phyloP scores from a whole-genome alignment of 768 basidiomycete species.

The Termitomyces sp. region DNA sequence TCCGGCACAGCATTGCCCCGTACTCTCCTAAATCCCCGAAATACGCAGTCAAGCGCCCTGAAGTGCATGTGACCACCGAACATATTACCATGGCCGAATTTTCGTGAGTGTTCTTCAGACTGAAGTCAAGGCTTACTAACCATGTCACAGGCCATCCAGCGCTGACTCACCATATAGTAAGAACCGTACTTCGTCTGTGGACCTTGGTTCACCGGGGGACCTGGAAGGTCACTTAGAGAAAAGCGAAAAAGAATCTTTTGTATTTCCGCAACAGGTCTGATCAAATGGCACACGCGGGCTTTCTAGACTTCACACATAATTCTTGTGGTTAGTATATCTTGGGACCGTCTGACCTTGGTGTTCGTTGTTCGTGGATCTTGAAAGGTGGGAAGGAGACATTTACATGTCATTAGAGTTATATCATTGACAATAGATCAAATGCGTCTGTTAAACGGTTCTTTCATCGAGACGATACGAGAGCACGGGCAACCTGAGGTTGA shows the following conservation, averaged over 20 bases:
- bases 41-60: conserved; percentile 30
- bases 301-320: neutral
- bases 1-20: conserved; percentile 24
- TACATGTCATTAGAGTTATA: neutral
- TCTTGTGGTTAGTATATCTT: neutral
- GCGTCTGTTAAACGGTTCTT: conserved; percentile 1
- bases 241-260: conserved; percentile 19
- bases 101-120: conserved; percentile 28
- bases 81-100: conserved; percentile 58
- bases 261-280: conserved; percentile 17
- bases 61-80: conserved; percentile 56
- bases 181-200: conserved; percentile 20
- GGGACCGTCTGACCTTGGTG: neutral
- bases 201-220: conserved; percentile 23
- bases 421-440: neutral
- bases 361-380: neutral
- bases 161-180: conserved; percentile 22
- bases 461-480: neutral
- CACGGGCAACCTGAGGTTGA: neutral
- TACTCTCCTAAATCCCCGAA: conserved; percentile 25
- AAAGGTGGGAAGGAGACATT: neutral
- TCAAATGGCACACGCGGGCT: neutral
- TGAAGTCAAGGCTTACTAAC: neutral
- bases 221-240: conserved; percentile 23
- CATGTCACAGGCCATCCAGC: conserved; percentile 10